Base-by-base conservation (phyloP, 2,329 filamentous ascomycete genomes). In the Colletotrichum echinochloae region DNA sequence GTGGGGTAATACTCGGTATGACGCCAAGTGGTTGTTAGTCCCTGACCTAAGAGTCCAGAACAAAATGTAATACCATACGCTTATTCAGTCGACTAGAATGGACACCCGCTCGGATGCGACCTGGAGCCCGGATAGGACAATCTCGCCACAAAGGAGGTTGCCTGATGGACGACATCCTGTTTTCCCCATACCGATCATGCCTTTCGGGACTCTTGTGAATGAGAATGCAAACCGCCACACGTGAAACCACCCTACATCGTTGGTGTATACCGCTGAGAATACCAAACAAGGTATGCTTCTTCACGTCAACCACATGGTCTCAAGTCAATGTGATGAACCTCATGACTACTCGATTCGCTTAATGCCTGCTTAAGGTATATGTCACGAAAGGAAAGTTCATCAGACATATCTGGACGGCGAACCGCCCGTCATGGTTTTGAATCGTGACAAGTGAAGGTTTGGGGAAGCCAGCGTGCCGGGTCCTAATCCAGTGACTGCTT, bases 51-150 rank as follows among this genome's bases (percentile, higher is more conserved):
- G 5, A 28, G 28, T 5, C 49, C 48, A 61, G 63, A 61, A 61
- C 23, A 30, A 55, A 49, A 33, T 39, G 39, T 23, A 28, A 37
- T 61, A 30, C n/a, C 30, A 48, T 66, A 37, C 48, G 56, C 46
- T 56, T 55, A 37, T 18, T 28, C 5, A 12, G n/a, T 18, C 52
- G 23, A 65, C 41, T 37, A 41, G 28, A 18, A 51, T 39, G 8
- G 30, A 61, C 23, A 61, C 48, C 26, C 52, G 48, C 48, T 37
- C 33, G 28, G 37, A 60, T 66, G 46, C 37, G 35, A 37, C 55
- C 64, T 55, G 46, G 35, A n/a, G 35, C 37, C 28, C 35, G 16
- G 46, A 46, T 2, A 33, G 55, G n/a, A 28, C 30, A 37, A 26
- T 64, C 35, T 33, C 18, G 16, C 33, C 35, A 30, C 54, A 46